These are phyloP conservation scores for Sclerotinia spermophila DNA, from an alignment of 2,329 filamentous ascomycete genomes.

Conservation along the genomic window DNA sequence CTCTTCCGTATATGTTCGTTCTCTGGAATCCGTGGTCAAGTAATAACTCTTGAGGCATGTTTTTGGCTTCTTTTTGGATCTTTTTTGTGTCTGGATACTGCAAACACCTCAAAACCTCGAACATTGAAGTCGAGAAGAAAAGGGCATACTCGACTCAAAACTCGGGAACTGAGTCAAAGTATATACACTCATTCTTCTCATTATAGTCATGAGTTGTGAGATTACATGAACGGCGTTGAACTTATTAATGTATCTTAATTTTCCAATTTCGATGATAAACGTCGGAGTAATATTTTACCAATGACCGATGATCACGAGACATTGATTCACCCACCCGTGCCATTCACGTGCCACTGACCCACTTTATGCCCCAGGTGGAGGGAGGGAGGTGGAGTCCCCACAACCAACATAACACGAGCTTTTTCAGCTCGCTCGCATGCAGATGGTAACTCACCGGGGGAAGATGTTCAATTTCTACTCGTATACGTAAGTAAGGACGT, in stretches of 20 bases:
- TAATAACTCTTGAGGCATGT: neutral
- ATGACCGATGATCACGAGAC: neutral
- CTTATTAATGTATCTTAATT: neutral
- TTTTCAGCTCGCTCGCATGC: neutral
- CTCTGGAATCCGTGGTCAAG: neutral
- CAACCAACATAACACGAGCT: neutral
- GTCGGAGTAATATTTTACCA: neutral
- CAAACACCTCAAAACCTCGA: neutral
- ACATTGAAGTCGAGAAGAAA: neutral
- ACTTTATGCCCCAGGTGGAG: slow-evolving; percentile 5
- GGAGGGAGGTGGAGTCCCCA: slow-evolving; percentile 13
- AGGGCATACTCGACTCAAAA: neutral
- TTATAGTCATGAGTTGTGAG: neutral
- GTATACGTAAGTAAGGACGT: neutral
- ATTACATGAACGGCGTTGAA: too few relatives aligned
- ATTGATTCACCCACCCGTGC: neutral
- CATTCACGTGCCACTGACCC: neutral
- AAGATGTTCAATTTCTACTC: neutral
- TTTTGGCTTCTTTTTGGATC: neutral
- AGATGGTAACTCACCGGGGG: neutral
- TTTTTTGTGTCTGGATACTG: neutral
- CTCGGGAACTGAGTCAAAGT: neutral
- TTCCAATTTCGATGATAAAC: neutral
- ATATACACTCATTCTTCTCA: neutral
- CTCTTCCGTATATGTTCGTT: neutral